Evolutionary conservation across 2,329 filamentous ascomycete species (phyloP), one percentile per base, ranked within the genome.

Genomic region (Colletotrichum sp.): DNA sequence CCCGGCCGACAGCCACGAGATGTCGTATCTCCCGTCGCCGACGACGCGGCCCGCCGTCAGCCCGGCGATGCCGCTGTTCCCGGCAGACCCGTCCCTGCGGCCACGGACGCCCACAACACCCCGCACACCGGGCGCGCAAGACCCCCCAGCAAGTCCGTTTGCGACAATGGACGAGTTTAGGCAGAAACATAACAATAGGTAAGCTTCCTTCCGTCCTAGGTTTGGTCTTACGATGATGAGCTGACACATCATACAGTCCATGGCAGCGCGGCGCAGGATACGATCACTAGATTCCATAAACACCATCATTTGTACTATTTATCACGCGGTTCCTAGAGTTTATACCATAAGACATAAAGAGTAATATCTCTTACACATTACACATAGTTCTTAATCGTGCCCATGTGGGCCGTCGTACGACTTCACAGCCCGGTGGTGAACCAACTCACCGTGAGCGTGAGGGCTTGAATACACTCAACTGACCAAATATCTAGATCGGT

Each of bases 211-310:
- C 16, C 7, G 7, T n/a, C 24, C 3, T 30, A 1, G 10, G 4
- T 8, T 10, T 30, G 12, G 5, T 49, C 3, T 49, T 7, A 21
- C 1, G 1, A 8, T 1, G 0, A n/a, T n/a, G 7, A 15, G 36
- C 72, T 75, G 28, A 75, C 18, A 16, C 0, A 12, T 5, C 0
- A 16, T 2, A 5, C 15, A 75, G 72, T 72, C 72, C 72, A 72
- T 75, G 72, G 72, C 72, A 75, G 24, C 72, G 72, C 52, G 72
- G 72, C 26, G 72, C 72, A 24, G 72, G 72, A 16, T 75, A 75
- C 30, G 72, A 75, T 24, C 69, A 75, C 26, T 75, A 72, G 36
- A 49, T 62, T 52, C 13, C 30, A 34, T 36, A 32, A 69, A 69
- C 34, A 39, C 52, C 39, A 52, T 66, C 63, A 52, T 66, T 34